These are phyloP conservation scores for Fraxinus ornus DNA, from an alignment of 305 asterid genomes.

Conservation along the genomic window DNA sequence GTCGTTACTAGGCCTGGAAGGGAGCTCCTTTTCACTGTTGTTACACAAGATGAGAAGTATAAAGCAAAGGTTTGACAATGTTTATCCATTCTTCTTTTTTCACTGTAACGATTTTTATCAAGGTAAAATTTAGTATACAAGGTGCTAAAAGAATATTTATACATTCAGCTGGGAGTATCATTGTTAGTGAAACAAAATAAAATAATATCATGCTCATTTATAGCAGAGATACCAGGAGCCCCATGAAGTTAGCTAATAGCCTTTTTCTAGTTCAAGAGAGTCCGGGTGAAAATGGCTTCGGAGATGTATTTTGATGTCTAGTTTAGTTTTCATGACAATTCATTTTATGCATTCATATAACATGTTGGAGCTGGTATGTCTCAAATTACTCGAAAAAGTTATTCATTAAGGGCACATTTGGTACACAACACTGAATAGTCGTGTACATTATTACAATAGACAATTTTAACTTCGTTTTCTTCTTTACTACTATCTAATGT, in stretches of 20 bases:
- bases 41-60: slow-evolving; percentile 93
- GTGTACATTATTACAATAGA: background rate
- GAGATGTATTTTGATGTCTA: background rate
- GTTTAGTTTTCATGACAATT: background rate
- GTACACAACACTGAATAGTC: background rate
- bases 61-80: slow-evolving; percentile 75
- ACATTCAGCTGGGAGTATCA: slow-evolving; percentile 4
- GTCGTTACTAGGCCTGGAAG: slow-evolving; percentile 95
- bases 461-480: background rate
- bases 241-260: background rate
- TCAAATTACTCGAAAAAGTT: background rate
- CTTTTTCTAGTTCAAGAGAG: background rate
- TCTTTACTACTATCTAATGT: background rate
- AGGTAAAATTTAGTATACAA: background rate
- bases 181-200: background rate
- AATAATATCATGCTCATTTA: background rate
- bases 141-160: background rate
- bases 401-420: background rate
- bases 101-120: background rate
- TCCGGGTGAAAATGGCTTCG: background rate
- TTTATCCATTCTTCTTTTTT: background rate
- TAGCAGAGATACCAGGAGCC: background rate
- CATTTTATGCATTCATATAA: background rate
- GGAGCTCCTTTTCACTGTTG: slow-evolving; percentile 91
- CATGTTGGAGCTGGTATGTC: background rate